phyloP scores from a whole-genome alignment of 768 basidiomycete species.

The Russula brevipes region DNA sequence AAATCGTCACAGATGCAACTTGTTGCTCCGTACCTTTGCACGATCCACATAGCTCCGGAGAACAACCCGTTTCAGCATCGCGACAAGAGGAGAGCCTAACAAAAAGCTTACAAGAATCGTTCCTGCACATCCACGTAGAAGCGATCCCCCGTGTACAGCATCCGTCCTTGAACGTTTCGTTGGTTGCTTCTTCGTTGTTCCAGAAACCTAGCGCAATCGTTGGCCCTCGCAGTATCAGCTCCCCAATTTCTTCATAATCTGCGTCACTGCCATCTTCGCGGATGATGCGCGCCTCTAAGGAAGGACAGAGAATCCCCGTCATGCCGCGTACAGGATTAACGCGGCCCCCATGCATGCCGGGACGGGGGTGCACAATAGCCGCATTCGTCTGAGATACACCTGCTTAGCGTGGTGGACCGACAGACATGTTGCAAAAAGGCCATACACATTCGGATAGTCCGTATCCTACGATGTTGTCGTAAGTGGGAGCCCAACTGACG shows the following conservation, averaged over 20 bases:
- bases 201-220: constrained; percentile 66
- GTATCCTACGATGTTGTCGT: constrained; percentile 3
- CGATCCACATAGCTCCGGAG: constrained; percentile 61
- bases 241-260: constrained; percentile 53
- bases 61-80: not conserved
- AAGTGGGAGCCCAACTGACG: not conserved
- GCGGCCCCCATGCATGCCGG: constrained; percentile 12
- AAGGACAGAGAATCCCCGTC: constrained; percentile 56
- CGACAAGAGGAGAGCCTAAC: not conserved
- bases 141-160: constrained; percentile 72
- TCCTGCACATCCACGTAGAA: constrained; percentile 57
- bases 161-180: constrained; percentile 59
- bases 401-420: not conserved
- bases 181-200: constrained; percentile 62
- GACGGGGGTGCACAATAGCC: constrained; percentile 7
- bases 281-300: constrained; percentile 58
- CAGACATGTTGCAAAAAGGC: not conserved
- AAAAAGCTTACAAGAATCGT: constrained; percentile 53
- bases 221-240: constrained; percentile 53
- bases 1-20: not conserved
- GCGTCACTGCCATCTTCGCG: constrained; percentile 56
- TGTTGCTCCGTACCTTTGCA: constrained; percentile 47
- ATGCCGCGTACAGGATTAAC: constrained; percentile 36
- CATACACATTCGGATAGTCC: constrained; percentile 22
- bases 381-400: constrained; percentile 18